Conservation (phyloP, 2,329 filamentous ascomycete genomes). For the Sphaceloma murrayae region DNA sequence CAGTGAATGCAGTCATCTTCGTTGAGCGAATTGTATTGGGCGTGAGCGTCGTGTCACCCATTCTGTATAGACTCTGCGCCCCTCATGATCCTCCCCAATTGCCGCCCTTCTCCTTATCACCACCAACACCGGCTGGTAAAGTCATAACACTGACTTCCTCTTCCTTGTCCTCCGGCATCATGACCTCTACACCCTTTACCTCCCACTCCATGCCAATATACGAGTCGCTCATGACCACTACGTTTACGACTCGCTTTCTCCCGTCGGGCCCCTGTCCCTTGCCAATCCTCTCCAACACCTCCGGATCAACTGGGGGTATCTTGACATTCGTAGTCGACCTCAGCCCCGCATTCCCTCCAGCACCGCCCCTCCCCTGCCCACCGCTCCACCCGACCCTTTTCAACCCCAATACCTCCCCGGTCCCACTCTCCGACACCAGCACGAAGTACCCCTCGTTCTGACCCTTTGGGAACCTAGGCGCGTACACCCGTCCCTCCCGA, state of each 20-base stretch:
- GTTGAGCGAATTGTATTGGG: no score
- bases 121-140: constrained; percentile 8
- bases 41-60: background rate
- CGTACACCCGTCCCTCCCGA: constrained; percentile 66
- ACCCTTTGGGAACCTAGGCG: constrained; percentile 83
- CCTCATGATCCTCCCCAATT: background rate
- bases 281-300: background rate
- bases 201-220: constrained; percentile 69
- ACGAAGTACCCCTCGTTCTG: constrained; percentile 94
- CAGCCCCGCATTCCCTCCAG: constrained; percentile 33
- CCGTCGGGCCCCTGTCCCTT: background rate
- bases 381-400: constrained; percentile 72
- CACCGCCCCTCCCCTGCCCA: constrained; percentile 23
- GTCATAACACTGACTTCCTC: constrained; percentile 23
- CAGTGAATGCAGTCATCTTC: no score
- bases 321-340: constrained; percentile 50
- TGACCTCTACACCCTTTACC: constrained; percentile 44
- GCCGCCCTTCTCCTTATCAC: constrained; percentile 12
- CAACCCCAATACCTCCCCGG: constrained; percentile 71
- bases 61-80: background rate
- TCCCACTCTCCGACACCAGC: constrained; percentile 56
- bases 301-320: constrained; percentile 41
- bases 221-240: constrained; percentile 73
- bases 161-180: constrained; percentile 22
- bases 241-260: constrained; percentile 55